Conservation (phyloP, 2,329 filamentous ascomycete genomes). For the Clarireedia sp. region DNA sequence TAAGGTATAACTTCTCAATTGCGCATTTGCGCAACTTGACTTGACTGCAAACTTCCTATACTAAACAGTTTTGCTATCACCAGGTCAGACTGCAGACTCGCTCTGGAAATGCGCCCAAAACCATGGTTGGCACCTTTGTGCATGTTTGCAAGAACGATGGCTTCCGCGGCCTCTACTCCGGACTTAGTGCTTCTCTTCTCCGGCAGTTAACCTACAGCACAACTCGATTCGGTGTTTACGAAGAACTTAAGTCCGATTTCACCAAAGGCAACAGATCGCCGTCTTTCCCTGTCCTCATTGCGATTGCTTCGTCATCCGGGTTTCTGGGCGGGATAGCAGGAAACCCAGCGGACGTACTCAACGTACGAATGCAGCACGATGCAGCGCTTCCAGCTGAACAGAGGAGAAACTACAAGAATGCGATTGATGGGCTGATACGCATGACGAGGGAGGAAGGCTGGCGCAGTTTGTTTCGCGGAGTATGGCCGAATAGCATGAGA, state of each 20-base stretch:
- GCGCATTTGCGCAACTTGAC: neutral
- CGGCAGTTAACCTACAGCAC: conserved; percentile 96
- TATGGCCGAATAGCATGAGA: conserved; percentile 72
- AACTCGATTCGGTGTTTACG: conserved; percentile 92
- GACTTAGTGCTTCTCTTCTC: conserved; percentile 84
- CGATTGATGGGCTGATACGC: conserved; percentile 73
- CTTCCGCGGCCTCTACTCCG: conserved; percentile 74
- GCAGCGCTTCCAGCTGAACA: conserved; percentile 65
- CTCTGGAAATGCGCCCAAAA: conserved; percentile 62
- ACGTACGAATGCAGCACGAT: conserved; percentile 97
- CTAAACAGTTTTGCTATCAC: conserved; percentile 1
- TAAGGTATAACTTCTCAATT: conserved; percentile 19
- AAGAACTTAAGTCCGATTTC: conserved; percentile 73
- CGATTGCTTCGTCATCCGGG: conserved; percentile 74
- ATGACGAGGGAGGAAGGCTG: conserved; percentile 84
- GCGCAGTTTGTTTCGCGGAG: conserved; percentile 70
- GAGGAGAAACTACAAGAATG: conserved; percentile 82
- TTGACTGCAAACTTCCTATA: neutral
- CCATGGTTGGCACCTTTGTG: conserved; percentile 77
- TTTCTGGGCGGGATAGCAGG: conserved; percentile 84
- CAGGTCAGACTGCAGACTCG: conserved; percentile 86
- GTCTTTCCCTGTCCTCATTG: conserved; percentile 68
- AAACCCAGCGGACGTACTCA: conserved; percentile 92
- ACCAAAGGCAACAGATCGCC: conserved; percentile 47
- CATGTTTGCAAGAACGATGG: conserved; percentile 75